Evolutionary conservation across 768 basidiomycete genomes (phyloP), one percentile per base, ranked within the genome.

Genomic region (Sporobolomyces pararoseus): DNA sequence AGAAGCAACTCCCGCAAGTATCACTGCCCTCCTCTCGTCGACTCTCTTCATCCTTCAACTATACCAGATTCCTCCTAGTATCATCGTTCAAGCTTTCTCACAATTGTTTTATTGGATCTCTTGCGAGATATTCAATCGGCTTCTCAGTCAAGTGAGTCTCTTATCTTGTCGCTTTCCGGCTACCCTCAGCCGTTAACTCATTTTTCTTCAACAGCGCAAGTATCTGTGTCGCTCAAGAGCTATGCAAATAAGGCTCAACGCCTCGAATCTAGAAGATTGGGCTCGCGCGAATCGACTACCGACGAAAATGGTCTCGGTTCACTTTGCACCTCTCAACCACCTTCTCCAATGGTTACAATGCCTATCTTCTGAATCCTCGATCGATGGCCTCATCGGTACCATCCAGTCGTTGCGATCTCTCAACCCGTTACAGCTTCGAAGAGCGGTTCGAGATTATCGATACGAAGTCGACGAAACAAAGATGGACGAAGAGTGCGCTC

Each of bases 31-130:
- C 78, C 83, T 99, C 50, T 89, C 90, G 4, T 88, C 90, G 29
- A 82, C 97, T 7, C 88, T 98, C 66, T 86, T 89, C 17, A 80
- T 98, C 37, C 83, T 99, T 21, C 85, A 86, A 27, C 81, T 92
- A 46, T 91, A 94, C 54, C 89, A 93, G 66, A 85, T 97, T 73
- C 97, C 97, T 77, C 82, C 96, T 19, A 87, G 85, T 12, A 82
- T 97, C 23, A 87, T 87, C 59, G 87, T 88, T 9, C 96, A 99
- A 78, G 83, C 94, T 58, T 95, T 93, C 87, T 94, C 92, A 1
- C 96, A 99, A 80, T 86, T 96, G n/a, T 88, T 96, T 83, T 97
- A 94, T 78, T 99, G 96, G 96, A 88, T 92, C 63, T 88, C 92
- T 29, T 91, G 92, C 71, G 83, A 83, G 87, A 78, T 78, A n/a